These are phyloP conservation scores for Alternaria brassicae DNA, from an alignment of 2,329 filamentous ascomycete genomes.

Conservation along the genomic window DNA sequence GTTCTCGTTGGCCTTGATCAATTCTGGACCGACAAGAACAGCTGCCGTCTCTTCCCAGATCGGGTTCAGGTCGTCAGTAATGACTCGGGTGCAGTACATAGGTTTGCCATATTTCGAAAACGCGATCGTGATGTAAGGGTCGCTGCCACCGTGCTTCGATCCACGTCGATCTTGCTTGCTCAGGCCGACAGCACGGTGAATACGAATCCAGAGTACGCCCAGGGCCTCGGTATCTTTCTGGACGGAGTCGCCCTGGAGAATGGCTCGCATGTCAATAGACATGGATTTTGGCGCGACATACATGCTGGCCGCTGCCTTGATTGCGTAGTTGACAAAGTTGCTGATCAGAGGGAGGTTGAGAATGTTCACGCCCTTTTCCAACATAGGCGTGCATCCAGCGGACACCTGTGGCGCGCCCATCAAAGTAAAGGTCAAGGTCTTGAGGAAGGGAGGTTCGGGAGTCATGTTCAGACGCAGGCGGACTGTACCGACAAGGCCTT, in stretches of 20 bases:
- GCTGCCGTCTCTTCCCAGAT: constrained; percentile 89
- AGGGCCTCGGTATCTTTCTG: constrained; percentile 87
- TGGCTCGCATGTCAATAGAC: constrained; percentile 87
- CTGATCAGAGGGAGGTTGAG: constrained; percentile 91
- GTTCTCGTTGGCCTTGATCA: constrained; percentile 93
- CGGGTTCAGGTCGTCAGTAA: constrained; percentile 92
- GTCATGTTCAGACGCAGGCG: constrained; percentile 83
- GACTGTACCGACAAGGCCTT: constrained; percentile 86
- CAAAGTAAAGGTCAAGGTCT: constrained; percentile 88
- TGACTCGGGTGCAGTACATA: constrained; percentile 96
- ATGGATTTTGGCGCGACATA: constrained; percentile 95
- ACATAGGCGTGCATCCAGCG: constrained; percentile 89
- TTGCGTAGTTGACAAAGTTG: constrained; percentile 96
- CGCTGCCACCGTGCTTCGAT: constrained; percentile 84
- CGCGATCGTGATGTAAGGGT: constrained; percentile 92
- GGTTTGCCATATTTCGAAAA: constrained; percentile 98
- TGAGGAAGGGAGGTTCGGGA: constrained; percentile 89
- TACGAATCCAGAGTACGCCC: constrained; percentile 90
- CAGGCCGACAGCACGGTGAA: constrained; percentile 84
- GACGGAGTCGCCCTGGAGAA: constrained; percentile 89
- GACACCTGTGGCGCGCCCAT: constrained; percentile 92
- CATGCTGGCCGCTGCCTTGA: constrained; percentile 81
- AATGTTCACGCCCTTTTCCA: constrained; percentile 89
- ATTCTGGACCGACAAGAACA: constrained; percentile 83
- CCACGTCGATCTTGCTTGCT: constrained; percentile 91